Evolutionary conservation across 257 asterid genomes (phyloP).

Genomic region (Lycium ferocissimum): DNA sequence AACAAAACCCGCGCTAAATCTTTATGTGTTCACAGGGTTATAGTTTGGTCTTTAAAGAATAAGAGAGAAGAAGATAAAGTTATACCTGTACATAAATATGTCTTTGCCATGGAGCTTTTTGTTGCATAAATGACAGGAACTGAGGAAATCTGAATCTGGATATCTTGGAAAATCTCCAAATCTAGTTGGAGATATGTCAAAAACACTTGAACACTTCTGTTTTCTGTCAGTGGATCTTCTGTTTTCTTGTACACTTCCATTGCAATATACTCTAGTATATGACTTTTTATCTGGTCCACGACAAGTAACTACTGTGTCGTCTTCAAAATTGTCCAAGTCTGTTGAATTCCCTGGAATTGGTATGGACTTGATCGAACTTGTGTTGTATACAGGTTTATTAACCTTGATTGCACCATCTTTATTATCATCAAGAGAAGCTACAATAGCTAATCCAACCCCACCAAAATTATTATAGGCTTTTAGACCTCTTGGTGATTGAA

Average conservation of each 20-base stretch:
- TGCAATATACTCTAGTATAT: conserved; percentile 59
- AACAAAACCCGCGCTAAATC: too few relatives aligned
- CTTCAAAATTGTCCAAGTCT: conserved; percentile 34
- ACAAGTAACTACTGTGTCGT: conserved; percentile 68
- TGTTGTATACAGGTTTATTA: conserved; percentile 42
- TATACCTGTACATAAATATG: conserved; percentile 87
- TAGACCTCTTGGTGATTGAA: conserved; percentile 59
- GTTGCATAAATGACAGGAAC: conserved; percentile 66
- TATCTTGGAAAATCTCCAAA: conserved; percentile 32
- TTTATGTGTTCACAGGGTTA: too few relatives aligned
- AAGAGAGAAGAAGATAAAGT: background rate
- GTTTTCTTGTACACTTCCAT: conserved; percentile 30
- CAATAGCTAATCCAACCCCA: conserved; percentile 82
- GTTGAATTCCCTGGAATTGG: conserved; percentile 64
- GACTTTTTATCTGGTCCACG: conserved; percentile 56
- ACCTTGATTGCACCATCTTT: conserved; percentile 35
- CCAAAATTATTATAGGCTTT: conserved; percentile 54
- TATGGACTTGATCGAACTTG: conserved; percentile 52
- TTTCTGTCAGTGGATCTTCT: background rate
- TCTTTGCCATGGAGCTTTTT: conserved; percentile 82
- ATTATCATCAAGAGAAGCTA: conserved; percentile 67
- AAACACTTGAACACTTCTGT: conserved; percentile 47
- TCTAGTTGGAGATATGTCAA: conserved; percentile 67
- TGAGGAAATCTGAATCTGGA: conserved; percentile 71
- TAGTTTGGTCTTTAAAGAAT: background rate